phyloP scores from a whole-genome alignment of 2,329 filamentous ascomycete genomes.

The Sporothrix sp. region DNA sequence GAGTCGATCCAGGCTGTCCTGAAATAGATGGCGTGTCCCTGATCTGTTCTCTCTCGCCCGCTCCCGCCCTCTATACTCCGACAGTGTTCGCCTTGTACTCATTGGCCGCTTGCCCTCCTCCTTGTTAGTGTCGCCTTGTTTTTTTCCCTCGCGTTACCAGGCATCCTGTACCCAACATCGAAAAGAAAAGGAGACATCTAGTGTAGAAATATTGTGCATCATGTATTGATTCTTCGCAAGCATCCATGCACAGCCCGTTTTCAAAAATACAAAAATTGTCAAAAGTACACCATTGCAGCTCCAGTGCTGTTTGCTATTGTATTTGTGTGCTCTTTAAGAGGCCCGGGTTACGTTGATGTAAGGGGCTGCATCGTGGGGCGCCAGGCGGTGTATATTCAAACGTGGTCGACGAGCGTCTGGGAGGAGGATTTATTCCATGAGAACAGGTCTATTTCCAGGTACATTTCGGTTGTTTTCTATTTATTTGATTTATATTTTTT shows the following conservation, averaged over 20 bases:
- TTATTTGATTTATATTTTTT: too few species aligned
- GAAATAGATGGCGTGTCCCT: constrained; percentile 47
- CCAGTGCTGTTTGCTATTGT: neutral
- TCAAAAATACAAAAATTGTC: neutral
- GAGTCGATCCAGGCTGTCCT: constrained; percentile 73
- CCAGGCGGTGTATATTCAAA: too few species aligned
- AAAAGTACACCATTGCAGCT: neutral
- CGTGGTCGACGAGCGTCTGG: too few species aligned
- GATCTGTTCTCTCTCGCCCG: neutral
- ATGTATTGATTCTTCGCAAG: constrained; percentile 10
- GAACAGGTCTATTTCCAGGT: neutral
- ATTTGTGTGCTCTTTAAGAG: too few species aligned
- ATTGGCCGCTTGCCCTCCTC: neutral
- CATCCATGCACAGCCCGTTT: constrained; percentile 7
- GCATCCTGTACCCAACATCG: neutral
- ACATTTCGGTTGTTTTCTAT: neutral
- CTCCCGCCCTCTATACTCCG: neutral
- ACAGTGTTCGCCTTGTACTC: neutral
- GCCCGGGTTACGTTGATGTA: too few species aligned
- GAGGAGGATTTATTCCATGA: too few species aligned
- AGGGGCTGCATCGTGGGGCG: too few species aligned
- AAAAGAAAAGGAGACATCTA: constrained; percentile 15
- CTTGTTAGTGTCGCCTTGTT: neutral
- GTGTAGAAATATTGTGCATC: constrained; percentile 30
- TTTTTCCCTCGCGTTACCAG: neutral